phyloP scores from a whole-genome alignment of 2,329 filamentous ascomycete species.

The Fonsecaea erecta region DNA sequence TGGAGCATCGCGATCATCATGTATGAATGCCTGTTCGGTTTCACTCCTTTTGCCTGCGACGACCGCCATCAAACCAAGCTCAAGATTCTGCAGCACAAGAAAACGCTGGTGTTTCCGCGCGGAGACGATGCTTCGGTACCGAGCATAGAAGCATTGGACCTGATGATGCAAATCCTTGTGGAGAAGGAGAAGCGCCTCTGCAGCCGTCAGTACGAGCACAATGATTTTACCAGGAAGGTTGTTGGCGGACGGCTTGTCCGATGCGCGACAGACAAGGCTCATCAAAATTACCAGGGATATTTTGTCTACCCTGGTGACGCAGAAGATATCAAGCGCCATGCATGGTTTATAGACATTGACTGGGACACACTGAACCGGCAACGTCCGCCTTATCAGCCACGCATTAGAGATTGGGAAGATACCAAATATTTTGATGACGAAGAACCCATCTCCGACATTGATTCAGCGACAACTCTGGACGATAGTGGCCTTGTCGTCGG shows the following conservation, averaged over 20 bases:
- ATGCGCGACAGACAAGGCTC: slow-evolving; percentile 41
- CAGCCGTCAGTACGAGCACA: slow-evolving; percentile 72
- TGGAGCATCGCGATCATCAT: slow-evolving; percentile 96
- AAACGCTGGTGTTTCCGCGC: slow-evolving; percentile 71
- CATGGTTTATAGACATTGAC: slow-evolving; percentile 78
- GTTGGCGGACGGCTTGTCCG: slow-evolving; percentile 36
- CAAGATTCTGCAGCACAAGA: slow-evolving; percentile 77
- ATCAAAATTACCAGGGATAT: slow-evolving; percentile 53
- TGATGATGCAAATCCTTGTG: slow-evolving; percentile 73
- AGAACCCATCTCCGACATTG: slow-evolving; percentile 68
- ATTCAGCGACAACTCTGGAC: slow-evolving; percentile 50
- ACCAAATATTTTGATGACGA: slow-evolving; percentile 92
- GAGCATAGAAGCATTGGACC: slow-evolving; percentile 70
- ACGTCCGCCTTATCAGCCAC: slow-evolving; percentile 78
- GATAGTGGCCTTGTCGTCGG: slow-evolving; percentile 46
- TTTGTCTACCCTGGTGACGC: slow-evolving; percentile 84
- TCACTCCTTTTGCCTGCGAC: slow-evolving; percentile 84
- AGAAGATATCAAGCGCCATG: slow-evolving; percentile 84
- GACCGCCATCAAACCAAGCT: slow-evolving; percentile 82
- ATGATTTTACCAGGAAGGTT: slow-evolving; percentile 54
- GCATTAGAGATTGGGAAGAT: slow-evolving; percentile 69
- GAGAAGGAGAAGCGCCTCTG: slow-evolving; percentile 78
- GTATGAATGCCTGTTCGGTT: slow-evolving; percentile 91
- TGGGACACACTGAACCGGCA: slow-evolving; percentile 77
- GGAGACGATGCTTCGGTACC: slow-evolving; percentile 50